These are phyloP conservation scores for Coleophoma cylindrospora DNA, from an alignment of 2,329 filamentous ascomycete genomes.

Conservation along the genomic window DNA sequence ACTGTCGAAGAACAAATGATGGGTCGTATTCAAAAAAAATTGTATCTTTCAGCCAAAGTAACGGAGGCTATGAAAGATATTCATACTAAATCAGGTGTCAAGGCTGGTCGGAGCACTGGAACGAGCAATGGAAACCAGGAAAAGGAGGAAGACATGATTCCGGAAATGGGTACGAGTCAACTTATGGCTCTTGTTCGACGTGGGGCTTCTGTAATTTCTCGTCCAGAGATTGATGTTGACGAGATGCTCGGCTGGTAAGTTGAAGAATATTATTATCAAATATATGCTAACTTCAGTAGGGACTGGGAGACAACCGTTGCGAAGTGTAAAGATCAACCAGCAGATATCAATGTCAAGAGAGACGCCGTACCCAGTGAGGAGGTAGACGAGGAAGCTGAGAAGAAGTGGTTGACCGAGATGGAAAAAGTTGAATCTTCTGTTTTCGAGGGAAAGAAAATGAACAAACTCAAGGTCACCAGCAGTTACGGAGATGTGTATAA, in stretches of 20 bases:
- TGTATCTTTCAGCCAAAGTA: conserved; percentile 55
- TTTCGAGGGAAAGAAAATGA: conserved; percentile 49
- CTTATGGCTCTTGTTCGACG: conserved; percentile 49
- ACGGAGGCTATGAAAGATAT: conserved; percentile 53
- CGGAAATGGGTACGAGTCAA: conserved; percentile 44
- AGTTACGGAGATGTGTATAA: conserved; percentile 27
- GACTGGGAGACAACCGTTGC: conserved; percentile 47
- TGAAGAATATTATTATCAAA: too few relatives aligned
- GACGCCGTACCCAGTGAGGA: conserved; percentile 22
- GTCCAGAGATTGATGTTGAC: conserved; percentile 45
- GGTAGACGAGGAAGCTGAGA: conserved; percentile 40
- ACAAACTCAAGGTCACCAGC: conserved; percentile 26
- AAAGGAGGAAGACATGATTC: conserved; percentile 37
- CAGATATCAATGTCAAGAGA: conserved; percentile 33
- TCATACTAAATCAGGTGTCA: conserved; percentile 29
- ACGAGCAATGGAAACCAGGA: conserved; percentile 5
- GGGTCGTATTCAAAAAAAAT: conserved; percentile 43
- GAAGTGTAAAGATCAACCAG: conserved; percentile 46
- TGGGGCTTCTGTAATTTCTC: conserved; percentile 46
- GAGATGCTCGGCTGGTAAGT: conserved; percentile 48
- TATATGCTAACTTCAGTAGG: conserved; percentile 16
- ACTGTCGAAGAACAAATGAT: conserved; percentile 88
- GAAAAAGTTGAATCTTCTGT: conserved; percentile 52
- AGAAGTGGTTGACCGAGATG: conserved; percentile 49
- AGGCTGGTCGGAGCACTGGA: conserved; percentile 24